phyloP scores from a whole-genome alignment of 441 rosid genomes.

The Eruca vesicaria region DNA sequence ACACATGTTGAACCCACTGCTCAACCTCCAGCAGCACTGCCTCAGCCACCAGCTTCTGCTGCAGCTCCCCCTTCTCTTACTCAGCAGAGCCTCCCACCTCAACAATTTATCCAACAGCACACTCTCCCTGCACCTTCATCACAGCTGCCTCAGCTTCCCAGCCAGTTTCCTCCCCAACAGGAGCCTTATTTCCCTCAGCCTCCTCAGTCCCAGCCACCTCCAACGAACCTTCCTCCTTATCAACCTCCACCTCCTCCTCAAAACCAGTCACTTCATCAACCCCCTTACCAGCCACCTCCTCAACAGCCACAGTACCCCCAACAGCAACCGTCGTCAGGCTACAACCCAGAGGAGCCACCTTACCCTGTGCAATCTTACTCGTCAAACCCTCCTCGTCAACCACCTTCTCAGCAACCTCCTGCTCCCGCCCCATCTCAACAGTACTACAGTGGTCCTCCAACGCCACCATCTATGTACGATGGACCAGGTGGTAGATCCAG shows the following conservation, averaged over 20 bases:
- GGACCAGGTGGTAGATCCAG: slow-evolving; percentile 57
- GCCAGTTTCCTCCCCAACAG: slow-evolving; percentile 67
- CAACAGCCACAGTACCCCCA: slow-evolving; percentile 25
- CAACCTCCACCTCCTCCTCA: slow-evolving; percentile 43
- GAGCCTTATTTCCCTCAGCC: slow-evolving; percentile 66
- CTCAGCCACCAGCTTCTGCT: slow-evolving; percentile 44
- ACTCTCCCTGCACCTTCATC: slow-evolving; percentile 46
- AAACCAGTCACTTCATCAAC: slow-evolving; percentile 50
- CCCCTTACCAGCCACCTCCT: slow-evolving; percentile 52
- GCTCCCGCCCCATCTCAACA: slow-evolving; percentile 64
- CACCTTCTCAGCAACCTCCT: slow-evolving; percentile 49
- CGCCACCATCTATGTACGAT: slow-evolving; percentile 55
- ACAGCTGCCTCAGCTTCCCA: slow-evolving; percentile 46
- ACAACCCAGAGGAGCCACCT: slow-evolving; percentile 62
- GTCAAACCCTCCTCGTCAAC: slow-evolving; percentile 50
- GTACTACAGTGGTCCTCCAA: slow-evolving; percentile 57
- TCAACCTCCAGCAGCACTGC: slow-evolving; percentile 39
- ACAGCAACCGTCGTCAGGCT: slow-evolving; percentile 46
- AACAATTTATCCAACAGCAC: slow-evolving; percentile 42
- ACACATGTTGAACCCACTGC: slow-evolving; percentile 52
- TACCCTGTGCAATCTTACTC: slow-evolving; percentile 57
- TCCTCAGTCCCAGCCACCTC: slow-evolving; percentile 62
- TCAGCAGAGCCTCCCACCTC: slow-evolving; percentile 53
- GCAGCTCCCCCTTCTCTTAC: slow-evolving; percentile 43
- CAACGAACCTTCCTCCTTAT: slow-evolving; percentile 54